Percentiles rank a stretch among this genome's conserved stretches.
Conservation (phyloP, 208 protist species). For the Chromosphaera perkinsii region DNA sequence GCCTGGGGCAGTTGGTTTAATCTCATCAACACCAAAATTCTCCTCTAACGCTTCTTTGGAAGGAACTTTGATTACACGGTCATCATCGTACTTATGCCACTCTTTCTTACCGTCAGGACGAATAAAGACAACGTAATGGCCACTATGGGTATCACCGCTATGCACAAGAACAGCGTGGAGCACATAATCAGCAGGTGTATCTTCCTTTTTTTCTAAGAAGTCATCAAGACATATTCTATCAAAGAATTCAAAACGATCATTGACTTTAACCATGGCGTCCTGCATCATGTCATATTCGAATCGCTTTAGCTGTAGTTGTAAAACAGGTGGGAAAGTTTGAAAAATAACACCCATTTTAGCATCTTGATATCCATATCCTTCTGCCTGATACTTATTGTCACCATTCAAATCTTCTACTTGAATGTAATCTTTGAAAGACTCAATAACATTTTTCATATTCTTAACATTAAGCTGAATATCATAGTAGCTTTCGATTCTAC, state of each 20-base stretch:
- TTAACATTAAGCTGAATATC: conserved; percentile 73
- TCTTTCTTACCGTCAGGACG: conserved; percentile 42
- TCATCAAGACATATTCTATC: conserved; percentile 46
- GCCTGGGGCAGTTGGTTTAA: too few relatives aligned
- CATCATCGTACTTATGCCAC: conserved; percentile 72
- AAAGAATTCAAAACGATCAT: conserved; percentile 54
- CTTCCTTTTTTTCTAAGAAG: conserved; percentile 42
- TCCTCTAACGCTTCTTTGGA: conserved; percentile 51
- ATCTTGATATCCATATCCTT: conserved; percentile 67
- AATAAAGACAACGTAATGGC: conserved; percentile 78
- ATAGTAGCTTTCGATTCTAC: conserved; percentile 25
- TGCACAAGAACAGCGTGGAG: conserved; percentile 75
- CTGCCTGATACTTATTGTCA: conserved; percentile 73
- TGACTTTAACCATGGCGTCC: conserved; percentile 69
- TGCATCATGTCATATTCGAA: conserved; percentile 72
- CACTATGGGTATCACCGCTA: conserved; percentile 65
- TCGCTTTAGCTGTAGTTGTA: conserved; percentile 76
- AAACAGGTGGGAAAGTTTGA: conserved; percentile 69
- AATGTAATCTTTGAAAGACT: conserved; percentile 66
- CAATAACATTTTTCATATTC: conserved; percentile 54
- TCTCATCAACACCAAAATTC: conserved; percentile 53
- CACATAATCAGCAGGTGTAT: conserved; percentile 31
- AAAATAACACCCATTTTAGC: conserved; percentile 66
- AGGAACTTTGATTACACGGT: conserved; percentile 43
- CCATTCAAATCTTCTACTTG: conserved; percentile 66